Base-by-base conservation (phyloP, 148 eudicot genomes). In the Arbutus unedo region DNA sequence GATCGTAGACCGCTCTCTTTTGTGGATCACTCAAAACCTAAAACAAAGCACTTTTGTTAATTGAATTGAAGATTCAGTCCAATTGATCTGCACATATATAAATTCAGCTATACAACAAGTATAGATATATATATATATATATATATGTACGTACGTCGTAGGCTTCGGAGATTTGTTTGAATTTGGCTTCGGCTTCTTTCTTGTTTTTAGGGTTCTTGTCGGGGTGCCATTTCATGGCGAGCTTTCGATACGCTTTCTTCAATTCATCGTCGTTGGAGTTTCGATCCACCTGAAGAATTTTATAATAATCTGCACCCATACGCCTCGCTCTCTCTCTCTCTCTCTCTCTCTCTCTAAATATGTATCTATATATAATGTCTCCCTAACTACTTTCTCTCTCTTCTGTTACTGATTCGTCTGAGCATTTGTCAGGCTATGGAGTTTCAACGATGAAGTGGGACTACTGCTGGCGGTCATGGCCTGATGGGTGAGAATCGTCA, bases 21-120 rank as follows among this genome's bases (percentile, higher is more conserved):
- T 90, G 95, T 0, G 93, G 95, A 85, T 95, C 97, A 79, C 98
- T 95, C 89, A 95, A 84, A 67, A 95, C 95, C 98, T 95, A 81
- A 78, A 79, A 38, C 21, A 31, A 73, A 31, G 57, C 0, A 31
- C 55, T 18, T 49, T 1, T 1, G 64, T 50, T 8, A 59, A 68
- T 53, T 18, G 19, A n/a, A 60, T 11, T 19, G 54, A 50, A 49
- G 1, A 16, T 50, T 0, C 5, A 31, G 78, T 49, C 19, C 15
- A 18, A 21, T 64, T 11, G 5, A 72, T n/a, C 8, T n/a, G n/a
- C 9, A 19, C 31, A n/a, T 4, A 62, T 15, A 21, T 48, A 74
- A 15, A 48, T 9, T 3, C 4, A 23, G 25, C 6, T 21, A 21
- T 41, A 70, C 7, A 31, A 18, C 11, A 5, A 13, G 45, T 5